phyloP scores from a whole-genome alignment of 768 basidiomycete species.

The Leucocoprinus sp. region DNA sequence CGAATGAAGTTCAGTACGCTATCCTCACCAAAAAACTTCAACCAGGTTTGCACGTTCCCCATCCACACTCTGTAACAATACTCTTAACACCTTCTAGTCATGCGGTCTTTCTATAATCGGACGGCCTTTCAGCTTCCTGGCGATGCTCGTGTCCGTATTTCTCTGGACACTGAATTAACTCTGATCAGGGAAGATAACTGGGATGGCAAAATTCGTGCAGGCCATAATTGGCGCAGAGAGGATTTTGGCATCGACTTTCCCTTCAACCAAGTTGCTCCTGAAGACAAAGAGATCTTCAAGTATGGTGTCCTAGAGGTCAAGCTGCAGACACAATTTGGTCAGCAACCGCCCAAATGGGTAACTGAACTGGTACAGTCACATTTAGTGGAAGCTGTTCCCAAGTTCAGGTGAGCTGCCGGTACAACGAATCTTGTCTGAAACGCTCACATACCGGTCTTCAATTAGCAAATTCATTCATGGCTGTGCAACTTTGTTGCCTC shows the following conservation, averaged over 20 bases:
- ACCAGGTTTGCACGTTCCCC: slow-evolving; percentile 51
- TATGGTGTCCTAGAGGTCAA: slow-evolving; percentile 97
- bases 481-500: slow-evolving; percentile 85
- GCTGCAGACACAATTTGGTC: slow-evolving; percentile 91
- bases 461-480: slow-evolving; percentile 91
- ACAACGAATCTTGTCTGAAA: background rate
- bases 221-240: slow-evolving; percentile 88
- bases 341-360: slow-evolving; percentile 95
- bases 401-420: slow-evolving; percentile 61
- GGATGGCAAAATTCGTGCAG: slow-evolving; percentile 72
- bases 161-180: slow-evolving; percentile 92
- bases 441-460: background rate
- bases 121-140: slow-evolving; percentile 99
- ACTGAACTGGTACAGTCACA: slow-evolving; percentile 93
- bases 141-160: slow-evolving; percentile 97
- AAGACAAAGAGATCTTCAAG: slow-evolving; percentile 93
- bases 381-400: slow-evolving; percentile 94
- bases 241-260: slow-evolving; percentile 93
- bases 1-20: slow-evolving; percentile 94
- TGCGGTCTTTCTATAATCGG: slow-evolving; percentile 97
- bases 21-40: slow-evolving; percentile 70
- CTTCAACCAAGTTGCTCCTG: slow-evolving; percentile 62
- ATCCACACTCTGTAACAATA: background rate
- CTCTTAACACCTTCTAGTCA: slow-evolving; percentile 46
- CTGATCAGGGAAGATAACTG: slow-evolving; percentile 96